Evolutionary conservation across 1,284 basidiomycete genomes (phyloP).

Genomic region (Xanthoconium separans): DNA sequence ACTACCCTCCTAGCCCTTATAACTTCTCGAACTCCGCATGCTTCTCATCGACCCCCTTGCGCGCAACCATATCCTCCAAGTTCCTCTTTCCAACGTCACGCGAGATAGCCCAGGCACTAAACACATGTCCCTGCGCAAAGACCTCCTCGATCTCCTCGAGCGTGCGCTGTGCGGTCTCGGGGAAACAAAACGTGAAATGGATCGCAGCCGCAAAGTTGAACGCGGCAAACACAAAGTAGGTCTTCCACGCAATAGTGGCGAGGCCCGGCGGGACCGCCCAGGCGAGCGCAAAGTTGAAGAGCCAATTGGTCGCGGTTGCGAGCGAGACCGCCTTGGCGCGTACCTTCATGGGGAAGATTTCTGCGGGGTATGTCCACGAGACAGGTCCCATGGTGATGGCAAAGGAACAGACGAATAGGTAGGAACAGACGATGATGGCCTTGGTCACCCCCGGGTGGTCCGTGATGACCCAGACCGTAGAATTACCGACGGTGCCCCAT

Average conservation of each 20-base stretch:
- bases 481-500: conserved; percentile 43
- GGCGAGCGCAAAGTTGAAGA: conserved; percentile 72
- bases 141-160: conserved; percentile 78
- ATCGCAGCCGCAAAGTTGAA: conserved; percentile 74
- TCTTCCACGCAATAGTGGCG: conserved; percentile 53
- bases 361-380: conserved; percentile 68
- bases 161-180: conserved; percentile 69
- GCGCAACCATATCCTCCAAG: conserved; percentile 42
- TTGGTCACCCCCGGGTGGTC: conserved; percentile 57
- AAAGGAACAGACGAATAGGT: conserved; percentile 72
- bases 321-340: conserved; percentile 73
- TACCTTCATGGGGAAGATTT: conserved; percentile 68
- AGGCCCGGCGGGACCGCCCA: conserved; percentile 62
- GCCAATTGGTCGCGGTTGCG: conserved; percentile 63
- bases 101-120: conserved; percentile 69
- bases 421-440: conserved; percentile 74
- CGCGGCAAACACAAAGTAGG: conserved; percentile 74
- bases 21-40: conserved; percentile 3
- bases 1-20: conserved; percentile 2
- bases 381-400: conserved; percentile 77
- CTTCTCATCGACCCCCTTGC: conserved; percentile 14
- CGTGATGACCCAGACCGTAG: conserved; percentile 59
- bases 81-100: conserved; percentile 63
- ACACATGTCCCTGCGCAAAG: conserved; percentile 65
- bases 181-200: conserved; percentile 73